A percentile compares a stretch with the other conserved stretches of the same genome.
Evolutionary conservation across 306 rosid genomes (phyloP).

Genomic region (Aeschynomene evenia): DNA sequence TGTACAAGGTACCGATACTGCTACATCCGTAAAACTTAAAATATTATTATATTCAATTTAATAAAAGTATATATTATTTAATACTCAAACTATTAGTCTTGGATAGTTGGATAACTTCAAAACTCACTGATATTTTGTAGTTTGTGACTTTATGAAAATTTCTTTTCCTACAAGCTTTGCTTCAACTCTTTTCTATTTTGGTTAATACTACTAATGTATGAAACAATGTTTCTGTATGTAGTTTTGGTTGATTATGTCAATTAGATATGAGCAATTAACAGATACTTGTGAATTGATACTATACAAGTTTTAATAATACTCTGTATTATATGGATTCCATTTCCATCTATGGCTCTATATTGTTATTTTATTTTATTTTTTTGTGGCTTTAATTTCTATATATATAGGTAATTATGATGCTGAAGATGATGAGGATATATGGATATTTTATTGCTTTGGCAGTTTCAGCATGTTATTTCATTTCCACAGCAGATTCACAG

Average conservation of each 20-base stretch:
- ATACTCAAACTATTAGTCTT: neutral
- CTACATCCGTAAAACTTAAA: too few species aligned
- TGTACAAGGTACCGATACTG: too few species aligned
- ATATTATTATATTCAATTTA: neutral
- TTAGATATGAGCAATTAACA: neutral
- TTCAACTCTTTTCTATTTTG: neutral
- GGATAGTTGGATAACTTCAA: neutral
- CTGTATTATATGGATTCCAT: neutral
- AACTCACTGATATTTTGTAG: too few species aligned
- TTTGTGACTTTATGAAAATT: too few species aligned
- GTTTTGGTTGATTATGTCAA: neutral
- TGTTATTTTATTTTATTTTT: neutral
- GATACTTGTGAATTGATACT: too few species aligned
- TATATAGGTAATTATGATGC: slow-evolving; percentile 41
- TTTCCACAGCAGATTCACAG: slow-evolving; percentile 38
- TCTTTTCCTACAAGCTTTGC: neutral
- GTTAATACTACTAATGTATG: too few species aligned
- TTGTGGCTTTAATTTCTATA: neutral
- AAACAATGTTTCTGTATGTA: neutral
- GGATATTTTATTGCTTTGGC: slow-evolving; percentile 48
- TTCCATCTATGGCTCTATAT: neutral
- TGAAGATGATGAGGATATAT: slow-evolving; percentile 33
- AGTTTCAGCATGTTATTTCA: slow-evolving; percentile 37
- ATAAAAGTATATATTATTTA: too few species aligned
- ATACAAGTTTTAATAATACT: neutral